Base-by-base conservation (phyloP, 2,329 filamentous ascomycete species). In the Cercospora sp. region DNA sequence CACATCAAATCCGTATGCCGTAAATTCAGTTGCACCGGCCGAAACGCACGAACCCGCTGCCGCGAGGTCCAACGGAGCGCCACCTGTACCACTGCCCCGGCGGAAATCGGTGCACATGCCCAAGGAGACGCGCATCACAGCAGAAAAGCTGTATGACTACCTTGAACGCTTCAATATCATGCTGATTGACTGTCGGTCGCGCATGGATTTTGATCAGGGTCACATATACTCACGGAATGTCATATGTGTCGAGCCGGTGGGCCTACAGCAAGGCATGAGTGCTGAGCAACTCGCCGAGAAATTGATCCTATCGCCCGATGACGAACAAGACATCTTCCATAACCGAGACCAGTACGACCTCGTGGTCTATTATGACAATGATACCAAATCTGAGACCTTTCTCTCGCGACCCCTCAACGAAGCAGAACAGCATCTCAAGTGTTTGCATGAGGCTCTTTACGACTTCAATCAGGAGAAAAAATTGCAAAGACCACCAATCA, bases 191-290 rank as follows among this genome's bases (percentile, higher is more conserved):
- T 88, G 97, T 51, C 89, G 95, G 45, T 83, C 87, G 65, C 89
- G 95, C 28, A 88, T 91, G 63, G 87, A 91, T 8, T 99, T 92
- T 76, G 93, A 98, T 73, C 86, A 90, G 59, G 95, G 95, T 0
- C 95, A 99, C 77, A 93, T 99, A 71, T 91, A 91, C 82, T 89
- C 91, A 5, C 89, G 89, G 65, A 90, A 88, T 5, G 91, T 93
- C 45, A 92, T 99, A 55, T 99, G 95, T 78, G 87, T 99, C 68
- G 95, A 99, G 75, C 93, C 94, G 26, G 87, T 96, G 55, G 86
- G 90, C 9, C 79, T 93, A 59, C 87, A 91, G 64, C 87, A 90
- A 55, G 89, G 87, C 33, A 84, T 88, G 73, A 90, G 88, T 16
- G 88, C 87, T 1, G 87, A 89, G 69, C 83, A 90, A 71, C 80